These are phyloP conservation scores for Cystobasidium onofrii DNA, from an alignment of 768 basidiomycete species.

Conservation along the genomic window DNA sequence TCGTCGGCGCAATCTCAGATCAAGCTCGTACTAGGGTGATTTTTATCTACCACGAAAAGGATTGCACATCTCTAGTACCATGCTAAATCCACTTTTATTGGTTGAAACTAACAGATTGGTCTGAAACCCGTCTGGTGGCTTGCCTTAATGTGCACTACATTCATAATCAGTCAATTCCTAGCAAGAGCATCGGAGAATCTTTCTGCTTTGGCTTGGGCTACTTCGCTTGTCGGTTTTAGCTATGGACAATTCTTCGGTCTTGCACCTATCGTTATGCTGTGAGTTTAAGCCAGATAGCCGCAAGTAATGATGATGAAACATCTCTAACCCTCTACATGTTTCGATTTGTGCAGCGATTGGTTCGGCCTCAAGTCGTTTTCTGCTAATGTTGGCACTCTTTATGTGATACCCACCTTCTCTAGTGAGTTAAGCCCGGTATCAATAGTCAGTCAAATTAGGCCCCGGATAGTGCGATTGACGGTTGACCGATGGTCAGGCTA, in stretches of 20 bases:
- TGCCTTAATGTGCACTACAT: slow-evolving; percentile 2
- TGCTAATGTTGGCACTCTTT: slow-evolving; percentile 22
- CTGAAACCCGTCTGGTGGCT: slow-evolving; percentile 28
- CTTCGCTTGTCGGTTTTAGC: slow-evolving; percentile 29
- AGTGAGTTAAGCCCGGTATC: background rate
- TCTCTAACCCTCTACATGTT: too few species aligned
- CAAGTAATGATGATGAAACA: background rate
- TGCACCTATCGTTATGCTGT: slow-evolving; percentile 25
- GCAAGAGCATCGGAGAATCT: slow-evolving; percentile 11
- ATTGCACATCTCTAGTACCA: background rate
- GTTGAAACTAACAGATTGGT: too few species aligned
- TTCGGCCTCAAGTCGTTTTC: slow-evolving; percentile 16
- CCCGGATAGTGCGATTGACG: too few species aligned
- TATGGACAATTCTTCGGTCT: slow-evolving; percentile 30
- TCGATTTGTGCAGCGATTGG: slow-evolving; percentile 11
- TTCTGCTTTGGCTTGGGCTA: slow-evolving; percentile 7
- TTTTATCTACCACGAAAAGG: background rate
- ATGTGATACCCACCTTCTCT: slow-evolving; percentile 22
- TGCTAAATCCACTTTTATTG: too few species aligned
- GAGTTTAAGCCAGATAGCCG: background rate
- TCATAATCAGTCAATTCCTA: slow-evolving; percentile 24
- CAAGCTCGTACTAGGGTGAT: background rate
- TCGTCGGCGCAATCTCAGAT: slow-evolving; percentile 19
- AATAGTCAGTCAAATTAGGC: background rate
- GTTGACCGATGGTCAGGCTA: slow-evolving; percentile 10